Percentiles rank a stretch among this genome's conserved stretches.
Conservation (phyloP, 148 eudicot species). For the Camellia lanceoleosa region DNA sequence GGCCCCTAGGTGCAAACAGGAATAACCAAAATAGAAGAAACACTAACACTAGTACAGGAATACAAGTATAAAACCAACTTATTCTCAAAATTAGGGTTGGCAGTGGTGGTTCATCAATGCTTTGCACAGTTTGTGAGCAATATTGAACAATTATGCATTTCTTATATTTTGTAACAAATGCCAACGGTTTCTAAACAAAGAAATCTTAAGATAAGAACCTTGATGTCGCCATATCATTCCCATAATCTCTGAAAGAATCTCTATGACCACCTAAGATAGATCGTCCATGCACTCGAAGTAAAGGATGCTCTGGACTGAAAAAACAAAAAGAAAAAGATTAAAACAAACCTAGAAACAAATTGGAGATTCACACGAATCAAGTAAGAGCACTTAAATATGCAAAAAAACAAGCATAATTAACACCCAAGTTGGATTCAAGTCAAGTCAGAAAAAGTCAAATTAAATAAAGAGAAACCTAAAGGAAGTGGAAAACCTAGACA, state of each 20-base stretch:
- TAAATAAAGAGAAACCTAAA: background rate
- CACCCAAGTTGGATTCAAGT: constrained; percentile 14
- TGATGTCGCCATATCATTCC: constrained; percentile 24
- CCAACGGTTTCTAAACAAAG: background rate
- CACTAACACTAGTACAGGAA: background rate
- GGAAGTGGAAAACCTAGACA: too few relatives aligned
- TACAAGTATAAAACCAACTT: background rate
- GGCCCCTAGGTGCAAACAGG: background rate
- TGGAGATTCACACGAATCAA: background rate
- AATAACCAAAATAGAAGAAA: background rate
- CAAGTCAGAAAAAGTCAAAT: background rate
- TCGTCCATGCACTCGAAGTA: constrained; percentile 31
- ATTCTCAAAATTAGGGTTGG: background rate
- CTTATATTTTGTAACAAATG: too few relatives aligned
- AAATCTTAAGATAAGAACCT: constrained; percentile 24
- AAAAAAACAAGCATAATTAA: background rate
- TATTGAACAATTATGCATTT: too few relatives aligned
- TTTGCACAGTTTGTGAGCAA: too few relatives aligned
- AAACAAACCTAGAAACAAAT: background rate
- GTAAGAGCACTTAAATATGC: background rate
- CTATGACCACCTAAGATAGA: constrained; percentile 34
- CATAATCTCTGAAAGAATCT: constrained; percentile 24
- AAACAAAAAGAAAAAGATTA: background rate
- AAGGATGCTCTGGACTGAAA: constrained; percentile 38
- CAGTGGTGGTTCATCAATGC: background rate